Evolutionary conservation across 169 alveolate genomes (phyloP).

Genomic region (Cystoisospora suis): DNA sequence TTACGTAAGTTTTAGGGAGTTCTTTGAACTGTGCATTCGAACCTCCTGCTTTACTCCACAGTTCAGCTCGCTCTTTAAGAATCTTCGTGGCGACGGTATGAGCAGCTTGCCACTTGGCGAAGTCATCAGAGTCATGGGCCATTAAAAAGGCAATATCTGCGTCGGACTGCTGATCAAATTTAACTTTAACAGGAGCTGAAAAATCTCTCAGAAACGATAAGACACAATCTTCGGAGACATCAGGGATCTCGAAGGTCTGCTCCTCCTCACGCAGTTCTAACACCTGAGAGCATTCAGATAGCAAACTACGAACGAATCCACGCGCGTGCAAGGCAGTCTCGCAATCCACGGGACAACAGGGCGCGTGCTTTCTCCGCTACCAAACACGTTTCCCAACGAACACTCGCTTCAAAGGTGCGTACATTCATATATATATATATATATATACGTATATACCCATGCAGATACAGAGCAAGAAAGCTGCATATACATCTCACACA

Average conservation of each 20-base stretch:
- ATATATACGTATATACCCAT: not conserved
- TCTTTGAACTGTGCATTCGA: conserved; percentile 39
- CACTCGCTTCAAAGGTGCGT: too few relatives aligned
- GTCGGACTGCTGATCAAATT: conserved; percentile 77
- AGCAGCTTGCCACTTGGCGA: conserved; percentile 67
- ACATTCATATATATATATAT: not conserved
- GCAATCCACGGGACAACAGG: too few relatives aligned
- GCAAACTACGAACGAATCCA: too few relatives aligned
- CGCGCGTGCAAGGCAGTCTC: too few relatives aligned
- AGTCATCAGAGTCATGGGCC: conserved; percentile 86
- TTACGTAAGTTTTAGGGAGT: conserved; percentile 37
- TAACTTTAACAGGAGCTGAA: conserved; percentile 91
- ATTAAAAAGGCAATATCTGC: conserved; percentile 85
- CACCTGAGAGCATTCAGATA: conserved; percentile 60
- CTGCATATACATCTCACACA: too few relatives aligned
- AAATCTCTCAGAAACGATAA: conserved; percentile 88
- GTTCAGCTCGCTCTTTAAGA: conserved; percentile 11
- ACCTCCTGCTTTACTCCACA: not conserved
- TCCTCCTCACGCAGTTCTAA: conserved; percentile 79
- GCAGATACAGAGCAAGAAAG: too few relatives aligned
- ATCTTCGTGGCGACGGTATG: conserved; percentile 35
- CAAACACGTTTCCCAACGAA: too few relatives aligned
- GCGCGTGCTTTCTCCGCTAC: too few relatives aligned
- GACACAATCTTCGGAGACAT: conserved; percentile 82
- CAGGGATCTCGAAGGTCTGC: conserved; percentile 78